Base-by-base conservation (phyloP, 352 stramenopile genomes). In the Phytopythium vexans region DNA sequence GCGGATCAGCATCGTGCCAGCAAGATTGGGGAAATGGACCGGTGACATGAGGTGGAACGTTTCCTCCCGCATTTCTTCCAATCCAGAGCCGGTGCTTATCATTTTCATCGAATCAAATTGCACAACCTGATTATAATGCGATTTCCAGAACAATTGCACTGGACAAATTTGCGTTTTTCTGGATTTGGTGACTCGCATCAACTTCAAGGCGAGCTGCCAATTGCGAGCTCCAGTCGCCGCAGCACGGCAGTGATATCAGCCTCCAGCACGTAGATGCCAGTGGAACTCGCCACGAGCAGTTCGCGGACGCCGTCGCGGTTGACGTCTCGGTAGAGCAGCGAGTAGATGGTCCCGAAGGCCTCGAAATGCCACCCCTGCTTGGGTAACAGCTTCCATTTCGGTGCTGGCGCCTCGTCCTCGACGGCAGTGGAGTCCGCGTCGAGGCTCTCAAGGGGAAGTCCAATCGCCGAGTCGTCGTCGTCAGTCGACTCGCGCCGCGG, bases 281-380 rank as follows among this genome's bases (percentile, higher is more conserved):
- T 89, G 34, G 77, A 72, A 31, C 77, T 88, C 1, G 79, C 75
- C 4, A 90, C 45, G 5, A 90, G 56, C 21, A 92, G 48, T 44
- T 92, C 82, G 2, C 68, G 45, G 6, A 89, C 70, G 37, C 79
- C 79, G 34, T 92, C 79, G 44, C 54, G 52, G 47, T 92, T 90
- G 10, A 89, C 45, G 54, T 92, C 82, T 41, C 77, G 55, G 62
- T 67, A 81, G 4, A 76, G 48, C n/a, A 92, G 64, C 51, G 77
- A 88, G 67, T 90, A 92, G 59, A 92, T 78, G 35, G 68, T 55
- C 1, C 82, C 82, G 48, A 89, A 89, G 0, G 64, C 74, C 15
- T 86, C 60, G 35, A 92, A 49, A 40, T 77, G 50, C 74, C 76
- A 89, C 8, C 60, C 36, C 1, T 52, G 40, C 6, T 52, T 41